phyloP scores from a whole-genome alignment of 495 filamentous ascomycete genomes.

The Xylaria scruposa region DNA sequence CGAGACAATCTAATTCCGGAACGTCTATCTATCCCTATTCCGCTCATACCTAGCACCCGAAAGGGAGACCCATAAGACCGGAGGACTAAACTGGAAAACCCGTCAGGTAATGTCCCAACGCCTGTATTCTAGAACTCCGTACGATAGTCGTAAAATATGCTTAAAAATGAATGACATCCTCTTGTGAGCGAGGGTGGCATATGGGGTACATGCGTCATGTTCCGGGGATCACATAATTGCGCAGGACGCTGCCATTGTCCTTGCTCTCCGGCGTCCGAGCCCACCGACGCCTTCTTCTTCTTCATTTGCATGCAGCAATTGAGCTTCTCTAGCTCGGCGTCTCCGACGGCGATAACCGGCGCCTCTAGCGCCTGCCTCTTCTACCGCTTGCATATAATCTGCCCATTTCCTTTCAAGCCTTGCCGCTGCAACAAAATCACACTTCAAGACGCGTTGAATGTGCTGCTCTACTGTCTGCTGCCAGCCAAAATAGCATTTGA shows the following conservation, averaged over 20 bases:
- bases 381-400: constrained; percentile 88
- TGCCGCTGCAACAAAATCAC: constrained; percentile 72
- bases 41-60: background rate
- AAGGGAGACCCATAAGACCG: background rate
- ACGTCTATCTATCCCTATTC: background rate
- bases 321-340: constrained; percentile 77
- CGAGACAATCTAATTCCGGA: constrained; percentile 14
- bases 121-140: constrained; percentile 17
- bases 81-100: background rate
- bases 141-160: constrained; percentile 19
- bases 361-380: constrained; percentile 76
- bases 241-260: constrained; percentile 59
- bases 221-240: constrained; percentile 57
- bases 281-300: constrained; percentile 63
- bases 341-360: constrained; percentile 68
- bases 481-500: constrained; percentile 96
- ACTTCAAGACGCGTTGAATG: constrained; percentile 78
- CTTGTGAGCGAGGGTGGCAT: background rate
- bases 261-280: constrained; percentile 55
- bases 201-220: background rate
- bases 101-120: background rate
- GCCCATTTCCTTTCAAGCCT: constrained; percentile 90
- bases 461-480: constrained; percentile 95
- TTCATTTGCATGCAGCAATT: constrained; percentile 76
- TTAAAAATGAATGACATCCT: background rate